Evolutionary conservation across 78 protist genomes (phyloP).

Genomic region (Dictyostelium firmibasis): DNA sequence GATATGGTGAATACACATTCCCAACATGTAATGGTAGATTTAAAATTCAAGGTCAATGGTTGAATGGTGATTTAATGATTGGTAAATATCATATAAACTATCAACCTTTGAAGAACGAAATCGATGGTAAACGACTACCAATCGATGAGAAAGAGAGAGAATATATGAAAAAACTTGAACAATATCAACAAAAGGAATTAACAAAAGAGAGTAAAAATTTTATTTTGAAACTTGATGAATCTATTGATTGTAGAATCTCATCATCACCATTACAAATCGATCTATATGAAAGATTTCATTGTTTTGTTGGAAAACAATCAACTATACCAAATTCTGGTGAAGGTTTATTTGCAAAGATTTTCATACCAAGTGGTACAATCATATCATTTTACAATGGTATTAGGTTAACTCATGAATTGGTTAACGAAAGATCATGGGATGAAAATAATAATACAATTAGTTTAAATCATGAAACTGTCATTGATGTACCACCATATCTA

Average conservation of each 20-base stretch:
- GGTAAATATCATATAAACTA: constrained; percentile 4
- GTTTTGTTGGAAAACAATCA: constrained; percentile 23
- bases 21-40: constrained; percentile 45
- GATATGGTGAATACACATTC: constrained; percentile 24
- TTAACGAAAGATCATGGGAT: constrained; percentile 23
- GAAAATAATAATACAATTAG: constrained; percentile 72
- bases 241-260: background rate
- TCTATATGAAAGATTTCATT: constrained; percentile 19
- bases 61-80: constrained; percentile 19
- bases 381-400: constrained; percentile 74
- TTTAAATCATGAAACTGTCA: constrained; percentile 48
- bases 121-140: background rate
- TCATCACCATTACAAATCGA: constrained; percentile 2
- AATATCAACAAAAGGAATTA: background rate
- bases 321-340: constrained; percentile 6
- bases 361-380: constrained; percentile 27
- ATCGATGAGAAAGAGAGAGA: background rate
- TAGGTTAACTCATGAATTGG: constrained; percentile 34
- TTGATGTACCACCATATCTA: constrained; percentile 69
- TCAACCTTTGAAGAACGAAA: background rate
- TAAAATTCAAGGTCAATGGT: constrained; percentile 38
- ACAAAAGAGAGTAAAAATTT: background rate
- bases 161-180: background rate
- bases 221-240: background rate
- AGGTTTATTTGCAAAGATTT: constrained; percentile 56